Percentiles rank a stretch among this genome's conserved stretches.
These are phyloP conservation scores for Sporopachydermia lactativora DNA, from an alignment of 805 yeast species.

Conservation along the genomic window DNA sequence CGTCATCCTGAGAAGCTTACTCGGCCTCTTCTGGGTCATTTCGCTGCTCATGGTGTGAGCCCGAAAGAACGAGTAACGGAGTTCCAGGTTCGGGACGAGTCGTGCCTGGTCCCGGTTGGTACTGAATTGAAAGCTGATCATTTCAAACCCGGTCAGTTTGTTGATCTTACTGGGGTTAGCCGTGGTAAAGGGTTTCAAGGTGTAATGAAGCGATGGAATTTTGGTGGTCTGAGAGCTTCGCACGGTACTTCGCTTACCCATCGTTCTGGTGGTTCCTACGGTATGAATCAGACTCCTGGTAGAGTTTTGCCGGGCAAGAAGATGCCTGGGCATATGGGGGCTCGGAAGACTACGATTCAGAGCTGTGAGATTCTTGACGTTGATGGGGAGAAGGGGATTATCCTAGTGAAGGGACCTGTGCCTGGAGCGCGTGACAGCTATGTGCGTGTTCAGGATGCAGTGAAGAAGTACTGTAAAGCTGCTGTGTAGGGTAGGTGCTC, in stretches of 20 bases:
- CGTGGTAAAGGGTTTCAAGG: slow-evolving; percentile 98
- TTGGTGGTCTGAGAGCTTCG: slow-evolving; percentile 78
- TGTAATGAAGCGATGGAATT: slow-evolving; percentile 93
- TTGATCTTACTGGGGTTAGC: slow-evolving; percentile 64
- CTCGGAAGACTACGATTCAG: slow-evolving; percentile 53
- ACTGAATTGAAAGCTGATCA: slow-evolving; percentile 71
- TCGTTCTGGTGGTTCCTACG: slow-evolving; percentile 94
- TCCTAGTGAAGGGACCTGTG: slow-evolving; percentile 78
- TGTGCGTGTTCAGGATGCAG: slow-evolving; percentile 70
- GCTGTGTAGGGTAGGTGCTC: slow-evolving; percentile 4
- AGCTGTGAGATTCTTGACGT: slow-evolving; percentile 67
- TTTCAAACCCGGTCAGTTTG: slow-evolving; percentile 69
- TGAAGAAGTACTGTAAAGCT: slow-evolving; percentile 23
- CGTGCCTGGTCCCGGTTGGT: slow-evolving; percentile 63
- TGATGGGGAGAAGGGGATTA: slow-evolving; percentile 67
- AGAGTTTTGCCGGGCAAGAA: slow-evolving; percentile 93
- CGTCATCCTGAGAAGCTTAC: slow-evolving; percentile 47
- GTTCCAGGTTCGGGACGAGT: slow-evolving; percentile 57
- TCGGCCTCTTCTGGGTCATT: slow-evolving; percentile 59
- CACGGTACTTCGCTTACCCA: slow-evolving; percentile 94
- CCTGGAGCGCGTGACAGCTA: slow-evolving; percentile 76
- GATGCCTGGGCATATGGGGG: slow-evolving; percentile 98
- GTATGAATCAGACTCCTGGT: slow-evolving; percentile 92
- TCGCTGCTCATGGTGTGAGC: slow-evolving; percentile 62
- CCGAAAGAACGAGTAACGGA: slow-evolving; percentile 70